These are phyloP conservation scores for Marasmius fiardii DNA, from an alignment of 1,284 basidiomycete species.

Conservation along the genomic window DNA sequence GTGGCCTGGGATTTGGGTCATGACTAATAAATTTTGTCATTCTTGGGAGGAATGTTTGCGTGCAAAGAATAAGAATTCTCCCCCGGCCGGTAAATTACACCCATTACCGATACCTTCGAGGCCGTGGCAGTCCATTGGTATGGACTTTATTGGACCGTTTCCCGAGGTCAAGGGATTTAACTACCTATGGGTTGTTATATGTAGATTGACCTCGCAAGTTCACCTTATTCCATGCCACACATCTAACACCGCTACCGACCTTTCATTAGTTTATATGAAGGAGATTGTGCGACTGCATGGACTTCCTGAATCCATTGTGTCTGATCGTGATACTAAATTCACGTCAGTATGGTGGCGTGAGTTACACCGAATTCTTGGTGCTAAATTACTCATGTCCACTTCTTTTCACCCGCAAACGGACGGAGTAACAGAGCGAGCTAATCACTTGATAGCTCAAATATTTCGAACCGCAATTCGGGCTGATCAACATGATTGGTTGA, in stretches of 20 bases:
- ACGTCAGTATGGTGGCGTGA: slow-evolving; percentile 24
- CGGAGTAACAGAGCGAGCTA: no score
- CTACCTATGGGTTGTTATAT: slow-evolving; percentile 14
- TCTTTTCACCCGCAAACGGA: slow-evolving; percentile 16
- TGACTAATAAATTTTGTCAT: no score
- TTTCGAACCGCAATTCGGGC: slow-evolving; percentile 21
- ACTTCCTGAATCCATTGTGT: slow-evolving; percentile 24
- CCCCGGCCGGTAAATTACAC: no score
- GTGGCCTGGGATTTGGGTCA: no score
- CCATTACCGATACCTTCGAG: no score
- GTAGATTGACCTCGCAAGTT: slow-evolving; percentile 17
- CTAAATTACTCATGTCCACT: no score
- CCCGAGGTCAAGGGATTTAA: no score
- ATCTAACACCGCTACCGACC: slow-evolving; percentile 13
- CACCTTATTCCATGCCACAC: slow-evolving; percentile 20
- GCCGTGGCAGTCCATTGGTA: no score
- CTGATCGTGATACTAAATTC: slow-evolving; percentile 24
- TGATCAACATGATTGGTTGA: slow-evolving; percentile 32
- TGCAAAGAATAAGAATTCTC: no score
- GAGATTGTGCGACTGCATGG: slow-evolving; percentile 25
- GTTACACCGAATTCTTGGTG: slow-evolving; percentile 22
- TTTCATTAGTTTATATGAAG: no score
- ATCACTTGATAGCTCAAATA: slow-evolving; percentile 23
- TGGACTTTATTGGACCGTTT: no score
- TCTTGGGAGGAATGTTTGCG: no score